Base-by-base conservation (phyloP, 495 filamentous ascomycete species). In the Podospora australis region DNA sequence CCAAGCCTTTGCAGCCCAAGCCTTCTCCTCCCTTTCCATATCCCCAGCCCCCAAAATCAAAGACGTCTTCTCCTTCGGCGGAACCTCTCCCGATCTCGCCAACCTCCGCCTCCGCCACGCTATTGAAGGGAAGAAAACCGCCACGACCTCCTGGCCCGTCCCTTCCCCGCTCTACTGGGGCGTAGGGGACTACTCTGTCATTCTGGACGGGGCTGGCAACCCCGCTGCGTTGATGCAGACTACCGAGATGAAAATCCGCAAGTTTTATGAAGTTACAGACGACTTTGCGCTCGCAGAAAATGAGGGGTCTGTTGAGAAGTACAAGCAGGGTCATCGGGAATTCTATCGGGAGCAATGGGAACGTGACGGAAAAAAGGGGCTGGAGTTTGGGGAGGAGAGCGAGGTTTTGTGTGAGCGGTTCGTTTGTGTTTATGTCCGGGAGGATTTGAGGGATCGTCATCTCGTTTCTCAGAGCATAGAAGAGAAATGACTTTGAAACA, bases 351-450 rank as follows among this genome's bases (percentile, higher is more conserved):
- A 19, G 35, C 51, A 62, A 46, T 24, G 40, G 10, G 21, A 14
- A n/a, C n/a, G 40, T 1, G 40, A 43, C 0, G 40, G 23, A 4
- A 50, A 56, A 13, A 39, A 50, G 0, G 54, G 46, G 2, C 23
- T 62, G 10, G 40, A 45, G 25, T 61, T 67, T 54, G 55, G 51
- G 8, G 64, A 65, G 0, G 57, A 63, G 20, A 65, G 57, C 32
- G 30, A 56, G 49, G 62, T 65, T 32, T 36, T 67, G 13, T 67
- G 64, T 45, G 64, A 67, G 52, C 44, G 59, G 41, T 66, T 64
- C 30, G 60, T 64, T 48, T 53, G 64, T 29, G 56, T 66, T 22
- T 64, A 58, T 52, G 46, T 58, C 14, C 44, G 28, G 24, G 19
- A 41, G n/a, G 40, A 43, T 43, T 16, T 36, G 25, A 17, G 24